A percentile compares a stretch with the other conserved stretches of the same genome.
Conservation (phyloP, 345 rosid genomes). For the Eucalyptus globulus region DNA sequence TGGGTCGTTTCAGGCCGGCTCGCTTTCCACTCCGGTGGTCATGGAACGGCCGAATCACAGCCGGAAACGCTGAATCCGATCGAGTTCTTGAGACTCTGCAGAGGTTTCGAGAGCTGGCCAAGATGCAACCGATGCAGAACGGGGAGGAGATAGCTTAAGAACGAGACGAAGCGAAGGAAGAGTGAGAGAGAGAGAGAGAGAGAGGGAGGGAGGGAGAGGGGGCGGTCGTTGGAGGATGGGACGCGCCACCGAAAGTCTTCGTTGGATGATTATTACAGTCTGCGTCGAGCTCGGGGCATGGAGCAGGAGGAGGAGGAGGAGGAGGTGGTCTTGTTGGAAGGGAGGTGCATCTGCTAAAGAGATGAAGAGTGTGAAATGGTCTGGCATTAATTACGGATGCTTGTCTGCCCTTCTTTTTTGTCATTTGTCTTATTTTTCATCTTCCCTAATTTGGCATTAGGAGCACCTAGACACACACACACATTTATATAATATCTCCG, state of each 20-base stretch:
- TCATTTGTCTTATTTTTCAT: neutral
- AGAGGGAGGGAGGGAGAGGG: neutral
- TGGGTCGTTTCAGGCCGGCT: neutral
- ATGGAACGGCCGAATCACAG: neutral
- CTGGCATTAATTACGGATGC: neutral
- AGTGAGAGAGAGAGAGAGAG: neutral
- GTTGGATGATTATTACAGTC: neutral
- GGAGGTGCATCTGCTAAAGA: neutral
- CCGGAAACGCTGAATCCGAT: neutral
- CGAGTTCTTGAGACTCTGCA: neutral
- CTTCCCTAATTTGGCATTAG: neutral
- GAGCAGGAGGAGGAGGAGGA: neutral
- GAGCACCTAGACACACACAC: neutral
- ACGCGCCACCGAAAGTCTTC: neutral
- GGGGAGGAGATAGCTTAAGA: neutral
- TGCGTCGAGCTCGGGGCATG: neutral
- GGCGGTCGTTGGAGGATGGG: neutral
- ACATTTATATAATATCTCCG: neutral
- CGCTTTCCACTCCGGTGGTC: neutral
- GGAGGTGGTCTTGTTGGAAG: neutral
- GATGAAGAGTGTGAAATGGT: neutral
- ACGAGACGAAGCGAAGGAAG: neutral
- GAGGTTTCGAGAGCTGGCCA: neutral
- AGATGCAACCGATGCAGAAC: neutral
- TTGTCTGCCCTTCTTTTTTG: neutral